Evolutionary conservation across 139 green algal species (phyloP).

Genomic region (Zygnema circumcarinatum): DNA sequence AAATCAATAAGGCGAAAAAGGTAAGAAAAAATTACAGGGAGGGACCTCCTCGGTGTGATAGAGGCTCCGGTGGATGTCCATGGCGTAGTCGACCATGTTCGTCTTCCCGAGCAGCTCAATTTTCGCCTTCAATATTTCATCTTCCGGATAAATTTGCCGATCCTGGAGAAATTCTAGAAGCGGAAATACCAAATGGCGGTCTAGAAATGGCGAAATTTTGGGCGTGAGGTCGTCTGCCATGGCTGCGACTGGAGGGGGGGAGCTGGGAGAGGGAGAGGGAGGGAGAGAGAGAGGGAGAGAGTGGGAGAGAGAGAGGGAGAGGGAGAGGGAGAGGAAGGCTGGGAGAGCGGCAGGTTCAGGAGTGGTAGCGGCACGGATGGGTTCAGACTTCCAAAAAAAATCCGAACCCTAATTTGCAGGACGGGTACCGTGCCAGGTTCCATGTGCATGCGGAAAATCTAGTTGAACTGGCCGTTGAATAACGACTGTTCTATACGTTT

Average conservation of each 20-base stretch:
- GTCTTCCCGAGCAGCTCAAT: constrained; percentile 93
- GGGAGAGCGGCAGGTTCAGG: too few relatives aligned
- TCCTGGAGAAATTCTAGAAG: constrained; percentile 93
- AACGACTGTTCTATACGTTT: too few relatives aligned
- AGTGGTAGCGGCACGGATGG: too few relatives aligned
- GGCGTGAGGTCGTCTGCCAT: constrained; percentile 72
- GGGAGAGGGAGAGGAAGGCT: background rate
- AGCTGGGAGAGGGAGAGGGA: background rate
- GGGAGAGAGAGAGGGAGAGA: background rate
- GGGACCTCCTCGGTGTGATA: constrained; percentile 77
- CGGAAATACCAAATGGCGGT: constrained; percentile 94
- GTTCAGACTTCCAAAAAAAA: background rate
- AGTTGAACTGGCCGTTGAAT: too few relatives aligned
- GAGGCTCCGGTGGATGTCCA: constrained; percentile 93
- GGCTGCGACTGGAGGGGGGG: background rate
- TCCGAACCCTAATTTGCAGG: background rate
- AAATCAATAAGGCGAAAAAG: background rate
- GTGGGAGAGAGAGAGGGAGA: background rate
- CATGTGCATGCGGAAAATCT: too few relatives aligned
- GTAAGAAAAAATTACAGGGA: constrained; percentile 28
- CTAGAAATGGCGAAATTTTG: constrained; percentile 78
- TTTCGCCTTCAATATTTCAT: constrained; percentile 91
- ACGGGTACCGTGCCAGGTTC: too few relatives aligned
- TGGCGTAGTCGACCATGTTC: constrained; percentile 99
- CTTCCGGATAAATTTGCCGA: constrained; percentile 74